These are phyloP conservation scores for Monosporascus sp. DNA, from an alignment of 2,329 filamentous ascomycete species.

Conservation along the genomic window DNA sequence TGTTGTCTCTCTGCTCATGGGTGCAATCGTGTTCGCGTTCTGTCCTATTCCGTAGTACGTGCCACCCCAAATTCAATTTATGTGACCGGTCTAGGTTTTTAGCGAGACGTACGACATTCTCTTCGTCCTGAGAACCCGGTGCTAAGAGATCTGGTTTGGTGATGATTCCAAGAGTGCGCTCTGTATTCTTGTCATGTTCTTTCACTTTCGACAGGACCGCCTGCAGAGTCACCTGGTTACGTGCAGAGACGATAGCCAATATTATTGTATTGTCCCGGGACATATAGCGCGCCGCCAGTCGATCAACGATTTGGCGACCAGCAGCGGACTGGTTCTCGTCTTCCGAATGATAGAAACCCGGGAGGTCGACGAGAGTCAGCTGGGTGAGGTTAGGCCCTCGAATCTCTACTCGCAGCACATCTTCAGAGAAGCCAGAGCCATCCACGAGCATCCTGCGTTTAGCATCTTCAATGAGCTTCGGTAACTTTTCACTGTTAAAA, in stretches of 20 bases:
- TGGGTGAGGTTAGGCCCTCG: conserved; percentile 36
- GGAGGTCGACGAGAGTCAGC: conserved; percentile 50
- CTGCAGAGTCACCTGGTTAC: conserved; percentile 45
- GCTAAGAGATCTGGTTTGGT: conserved; percentile 48
- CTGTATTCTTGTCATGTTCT: conserved; percentile 34
- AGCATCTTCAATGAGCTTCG: conserved; percentile 45
- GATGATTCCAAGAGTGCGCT: conserved; percentile 50
- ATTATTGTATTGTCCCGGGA: conserved; percentile 52
- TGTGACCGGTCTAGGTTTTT: conserved; percentile 26
- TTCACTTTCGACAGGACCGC: conserved; percentile 40
- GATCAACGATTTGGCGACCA: conserved; percentile 27
- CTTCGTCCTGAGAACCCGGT: conserved; percentile 33
- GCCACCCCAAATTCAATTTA: conserved; percentile 41
- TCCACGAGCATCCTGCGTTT: conserved; percentile 38
- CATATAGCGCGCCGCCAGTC: conserved; percentile 48
- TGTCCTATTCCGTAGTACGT: conserved; percentile 44
- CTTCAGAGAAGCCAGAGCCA: conserved; percentile 33
- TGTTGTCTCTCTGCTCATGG: conserved; percentile 22
- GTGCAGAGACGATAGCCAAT: conserved; percentile 47
- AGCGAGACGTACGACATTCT: conserved; percentile 28
- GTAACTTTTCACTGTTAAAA: conserved; percentile 36
- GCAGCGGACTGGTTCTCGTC: conserved; percentile 26
- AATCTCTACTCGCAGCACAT: conserved; percentile 42
- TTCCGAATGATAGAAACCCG: conserved; percentile 35
- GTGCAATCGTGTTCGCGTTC: conserved; percentile 22